Conservation (phyloP, 768 basidiomycete genomes). For the Lentinus brumalis region DNA sequence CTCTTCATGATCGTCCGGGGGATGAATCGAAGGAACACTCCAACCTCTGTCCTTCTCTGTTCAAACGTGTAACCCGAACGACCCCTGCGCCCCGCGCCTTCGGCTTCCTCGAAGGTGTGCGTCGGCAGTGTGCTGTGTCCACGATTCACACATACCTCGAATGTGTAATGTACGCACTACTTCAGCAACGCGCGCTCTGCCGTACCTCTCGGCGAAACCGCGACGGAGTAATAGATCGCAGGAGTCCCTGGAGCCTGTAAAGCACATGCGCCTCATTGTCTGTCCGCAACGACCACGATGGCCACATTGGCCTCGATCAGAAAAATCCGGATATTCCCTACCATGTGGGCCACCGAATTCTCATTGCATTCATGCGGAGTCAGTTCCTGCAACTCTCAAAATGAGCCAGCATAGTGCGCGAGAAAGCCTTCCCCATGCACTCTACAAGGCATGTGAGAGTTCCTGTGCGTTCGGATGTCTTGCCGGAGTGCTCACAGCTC, state of each 20-base stretch:
- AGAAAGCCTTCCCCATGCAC: background rate
- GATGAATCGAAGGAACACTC: background rate
- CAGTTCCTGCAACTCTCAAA: background rate
- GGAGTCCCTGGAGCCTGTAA: background rate
- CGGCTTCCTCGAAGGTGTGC: no score
- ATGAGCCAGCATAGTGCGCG: background rate
- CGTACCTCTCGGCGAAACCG: no score
- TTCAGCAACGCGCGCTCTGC: no score
- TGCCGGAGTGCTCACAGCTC: background rate
- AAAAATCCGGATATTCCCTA: conserved; percentile 13
- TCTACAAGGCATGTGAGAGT: background rate
- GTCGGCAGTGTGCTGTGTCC: no score
- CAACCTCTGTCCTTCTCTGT: background rate
- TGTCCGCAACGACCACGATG: conserved; percentile 2
- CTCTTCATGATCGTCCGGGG: conserved; percentile 14
- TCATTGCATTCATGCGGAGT: conserved; percentile 4
- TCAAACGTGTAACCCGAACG: background rate
- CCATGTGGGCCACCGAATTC: conserved; percentile 3
- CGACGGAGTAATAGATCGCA: background rate
- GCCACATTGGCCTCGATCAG: conserved; percentile 2
- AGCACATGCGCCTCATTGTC: background rate
- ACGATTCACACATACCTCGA: no score
- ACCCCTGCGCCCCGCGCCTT: no score
- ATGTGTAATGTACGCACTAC: no score
- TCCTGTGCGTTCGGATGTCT: background rate